Percentiles rank a stretch among this genome's conserved stretches.
phyloP scores from a whole-genome alignment of 345 rosid genomes.

The Camelina sativa region DNA sequence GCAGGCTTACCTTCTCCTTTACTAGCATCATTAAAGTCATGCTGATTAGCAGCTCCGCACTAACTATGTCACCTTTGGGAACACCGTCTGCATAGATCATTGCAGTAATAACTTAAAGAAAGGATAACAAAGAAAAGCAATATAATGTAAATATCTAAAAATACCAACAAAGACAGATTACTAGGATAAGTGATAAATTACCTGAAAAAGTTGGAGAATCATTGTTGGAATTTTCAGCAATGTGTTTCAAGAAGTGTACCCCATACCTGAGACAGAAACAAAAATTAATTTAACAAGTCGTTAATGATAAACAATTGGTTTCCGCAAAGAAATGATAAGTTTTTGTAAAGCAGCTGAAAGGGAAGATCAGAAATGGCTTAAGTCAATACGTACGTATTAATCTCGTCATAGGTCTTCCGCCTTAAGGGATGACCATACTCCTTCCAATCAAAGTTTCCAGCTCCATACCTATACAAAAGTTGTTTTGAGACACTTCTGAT shows the following conservation, averaged over 20 bases:
- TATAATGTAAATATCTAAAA: background rate
- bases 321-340: background rate
- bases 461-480: slow-evolving; percentile 67
- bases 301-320: background rate
- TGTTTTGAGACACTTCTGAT: slow-evolving; percentile 2
- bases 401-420: slow-evolving; percentile 72
- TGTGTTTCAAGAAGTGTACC: slow-evolving; percentile 58
- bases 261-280: slow-evolving; percentile 62
- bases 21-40: slow-evolving; percentile 60
- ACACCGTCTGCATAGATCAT: slow-evolving; percentile 71
- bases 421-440: slow-evolving; percentile 63
- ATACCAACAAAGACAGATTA: background rate
- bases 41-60: slow-evolving; percentile 65
- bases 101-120: background rate
- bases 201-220: slow-evolving; percentile 63
- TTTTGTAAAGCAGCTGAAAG: slow-evolving; percentile 1
- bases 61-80: slow-evolving; percentile 74
- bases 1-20: slow-evolving; percentile 63
- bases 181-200: slow-evolving; percentile 40
- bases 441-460: slow-evolving; percentile 77
- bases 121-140: background rate
- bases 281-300: background rate
- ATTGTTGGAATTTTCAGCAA: slow-evolving; percentile 54
- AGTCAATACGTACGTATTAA: slow-evolving; percentile 65
- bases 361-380: slow-evolving; percentile 30